Conservation (phyloP, 2,329 filamentous ascomycete species). For the Cladosporium colombiae region DNA sequence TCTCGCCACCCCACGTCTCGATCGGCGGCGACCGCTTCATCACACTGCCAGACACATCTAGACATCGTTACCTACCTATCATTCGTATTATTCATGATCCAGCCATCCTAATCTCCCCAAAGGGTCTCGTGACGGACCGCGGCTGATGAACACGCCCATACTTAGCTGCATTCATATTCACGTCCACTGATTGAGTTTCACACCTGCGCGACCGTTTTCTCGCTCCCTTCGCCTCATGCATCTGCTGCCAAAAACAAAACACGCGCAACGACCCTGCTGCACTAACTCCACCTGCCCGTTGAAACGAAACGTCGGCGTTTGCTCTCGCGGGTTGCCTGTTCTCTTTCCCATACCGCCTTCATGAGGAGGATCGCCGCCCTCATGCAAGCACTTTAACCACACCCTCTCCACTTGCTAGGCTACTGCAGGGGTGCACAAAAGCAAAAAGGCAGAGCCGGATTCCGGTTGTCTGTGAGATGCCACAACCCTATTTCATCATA, state of each 20-base stretch:
- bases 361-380: not conserved
- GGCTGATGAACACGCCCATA: not conserved
- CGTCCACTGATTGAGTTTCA: not conserved
- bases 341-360: not conserved
- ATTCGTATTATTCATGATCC: not conserved
- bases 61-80: not conserved
- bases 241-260: not conserved
- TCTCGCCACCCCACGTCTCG: slow-evolving; percentile 4
- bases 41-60: not conserved
- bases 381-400: not conserved
- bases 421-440: slow-evolving; percentile 10
- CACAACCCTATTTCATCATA: not conserved
- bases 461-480: slow-evolving; percentile 19
- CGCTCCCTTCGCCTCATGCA: not conserved
- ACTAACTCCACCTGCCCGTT: not conserved
- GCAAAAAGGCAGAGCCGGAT: not conserved
- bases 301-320: slow-evolving; percentile 7
- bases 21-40: slow-evolving; percentile 4
- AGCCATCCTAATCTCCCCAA: not conserved
- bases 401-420: not conserved
- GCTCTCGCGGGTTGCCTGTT: not conserved
- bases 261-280: not conserved
- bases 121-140: slow-evolving; percentile 9
- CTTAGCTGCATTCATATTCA: not conserved
- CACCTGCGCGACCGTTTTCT: not conserved